These are phyloP conservation scores for Delonix regia DNA, from an alignment of 306 rosid genomes.

Conservation along the genomic window DNA sequence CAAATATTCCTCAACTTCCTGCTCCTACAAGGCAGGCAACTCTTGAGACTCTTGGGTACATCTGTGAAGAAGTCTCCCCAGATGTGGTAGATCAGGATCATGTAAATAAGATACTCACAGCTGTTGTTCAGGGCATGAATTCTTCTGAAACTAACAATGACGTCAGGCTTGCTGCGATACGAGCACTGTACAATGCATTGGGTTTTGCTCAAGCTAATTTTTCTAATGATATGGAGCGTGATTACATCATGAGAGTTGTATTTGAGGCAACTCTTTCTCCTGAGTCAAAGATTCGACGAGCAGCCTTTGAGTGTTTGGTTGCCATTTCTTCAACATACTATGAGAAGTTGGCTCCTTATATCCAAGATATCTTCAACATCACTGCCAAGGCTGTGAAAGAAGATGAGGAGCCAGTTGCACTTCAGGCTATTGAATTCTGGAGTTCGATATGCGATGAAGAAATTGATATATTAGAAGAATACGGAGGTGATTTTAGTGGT, in stretches of 20 bases:
- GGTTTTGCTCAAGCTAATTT: slow-evolving; percentile 95
- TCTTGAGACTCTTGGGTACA: slow-evolving; percentile 91
- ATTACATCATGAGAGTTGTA: slow-evolving; percentile 87
- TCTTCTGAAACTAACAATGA: slow-evolving; percentile 70
- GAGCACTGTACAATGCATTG: slow-evolving; percentile 77
- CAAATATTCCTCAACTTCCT: slow-evolving; percentile 76
- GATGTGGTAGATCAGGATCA: slow-evolving; percentile 74
- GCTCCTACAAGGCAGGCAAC: slow-evolving; percentile 81
- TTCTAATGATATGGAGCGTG: slow-evolving; percentile 91
- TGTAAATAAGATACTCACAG: slow-evolving; percentile 80
- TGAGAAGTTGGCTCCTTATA: slow-evolving; percentile 79
- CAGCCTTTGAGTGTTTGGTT: slow-evolving; percentile 86
- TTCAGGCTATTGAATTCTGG: slow-evolving; percentile 93
- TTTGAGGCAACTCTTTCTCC: slow-evolving; percentile 86
- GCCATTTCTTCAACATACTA: slow-evolving; percentile 89
- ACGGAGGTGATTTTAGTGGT: slow-evolving; percentile 77
- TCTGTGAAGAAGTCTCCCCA: slow-evolving; percentile 87
- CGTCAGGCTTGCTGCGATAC: slow-evolving; percentile 72
- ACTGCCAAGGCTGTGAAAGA: slow-evolving; percentile 88
- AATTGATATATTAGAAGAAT: slow-evolving; percentile 87
- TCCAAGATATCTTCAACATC: slow-evolving; percentile 77
- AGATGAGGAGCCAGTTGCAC: slow-evolving; percentile 92
- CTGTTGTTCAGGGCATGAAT: slow-evolving; percentile 88
- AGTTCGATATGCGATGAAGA: slow-evolving; percentile 96
- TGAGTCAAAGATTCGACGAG: slow-evolving; percentile 72